Evolutionary conservation across 2,329 filamentous ascomycete species (phyloP).

Genomic region (Coleophoma crateriformis): DNA sequence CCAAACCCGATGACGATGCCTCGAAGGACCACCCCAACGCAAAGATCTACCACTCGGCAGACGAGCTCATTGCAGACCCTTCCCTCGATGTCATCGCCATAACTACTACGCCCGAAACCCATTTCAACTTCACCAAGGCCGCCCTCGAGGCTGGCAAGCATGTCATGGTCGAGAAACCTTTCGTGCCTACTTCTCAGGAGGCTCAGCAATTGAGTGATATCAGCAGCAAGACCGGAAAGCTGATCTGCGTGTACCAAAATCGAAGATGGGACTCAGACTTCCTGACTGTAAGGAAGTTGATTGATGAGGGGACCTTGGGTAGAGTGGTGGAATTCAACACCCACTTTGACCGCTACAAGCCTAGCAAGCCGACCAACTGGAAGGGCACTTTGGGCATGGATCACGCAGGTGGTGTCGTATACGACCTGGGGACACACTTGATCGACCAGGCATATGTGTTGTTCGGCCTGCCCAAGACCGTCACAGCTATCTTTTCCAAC

Average conservation of each 20-base stretch:
- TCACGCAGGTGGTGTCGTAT: constrained; percentile 62
- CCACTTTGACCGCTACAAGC: constrained; percentile 72
- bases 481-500: constrained; percentile 64
- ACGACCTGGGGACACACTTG: constrained; percentile 71
- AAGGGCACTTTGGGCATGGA: constrained; percentile 55
- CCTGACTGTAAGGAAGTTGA: constrained; percentile 58
- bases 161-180: constrained; percentile 78
- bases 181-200: constrained; percentile 66
- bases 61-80: constrained; percentile 59
- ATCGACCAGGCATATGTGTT: constrained; percentile 69
- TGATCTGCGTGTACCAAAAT: constrained; percentile 40
- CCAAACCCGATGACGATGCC: constrained; percentile 59
- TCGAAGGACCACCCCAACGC: constrained; percentile 60
- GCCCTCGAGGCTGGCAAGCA: constrained; percentile 69
- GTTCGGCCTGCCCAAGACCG: constrained; percentile 61
- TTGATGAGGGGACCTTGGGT: constrained; percentile 56
- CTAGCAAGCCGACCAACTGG: constrained; percentile 56
- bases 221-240: constrained; percentile 29
- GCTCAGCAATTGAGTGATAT: constrained; percentile 52
- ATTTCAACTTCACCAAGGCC: constrained; percentile 59
- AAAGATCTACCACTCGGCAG: constrained; percentile 58
- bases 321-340: constrained; percentile 74
- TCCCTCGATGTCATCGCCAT: constrained; percentile 65
- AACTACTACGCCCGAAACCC: constrained; percentile 65
- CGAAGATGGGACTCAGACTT: constrained; percentile 75